These are phyloP conservation scores for Beauveria scarabaeidicola DNA, from an alignment of 2,329 filamentous ascomycete genomes.

Conservation along the genomic window DNA sequence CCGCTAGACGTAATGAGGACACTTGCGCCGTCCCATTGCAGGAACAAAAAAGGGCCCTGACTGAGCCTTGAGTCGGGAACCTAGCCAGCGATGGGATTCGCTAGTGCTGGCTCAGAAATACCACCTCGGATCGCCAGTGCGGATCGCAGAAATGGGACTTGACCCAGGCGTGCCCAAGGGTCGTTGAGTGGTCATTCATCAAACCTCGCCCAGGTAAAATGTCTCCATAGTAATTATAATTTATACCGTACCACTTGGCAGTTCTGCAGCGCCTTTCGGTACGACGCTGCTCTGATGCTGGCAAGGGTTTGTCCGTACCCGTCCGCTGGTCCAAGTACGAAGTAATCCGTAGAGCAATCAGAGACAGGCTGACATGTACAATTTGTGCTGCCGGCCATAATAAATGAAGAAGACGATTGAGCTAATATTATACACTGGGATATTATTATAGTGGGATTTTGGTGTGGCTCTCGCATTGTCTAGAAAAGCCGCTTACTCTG, in stretches of 20 bases:
- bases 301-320: no score
- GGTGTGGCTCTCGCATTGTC: neutral
- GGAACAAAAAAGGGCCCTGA: neutral
- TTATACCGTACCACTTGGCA: neutral
- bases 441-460: neutral
- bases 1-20: neutral
- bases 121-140: conserved; percentile 9
- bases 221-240: conserved; percentile 7
- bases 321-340: no score
- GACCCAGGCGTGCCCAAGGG: neutral
- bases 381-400: no score
- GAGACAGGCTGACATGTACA: neutral
- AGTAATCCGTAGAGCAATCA: no score
- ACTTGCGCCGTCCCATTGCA: neutral
- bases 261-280: neutral
- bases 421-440: neutral
- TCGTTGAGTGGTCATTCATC: conserved; percentile 2
- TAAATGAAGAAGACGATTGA: no score
- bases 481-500: neutral
- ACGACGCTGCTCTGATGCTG: neutral
- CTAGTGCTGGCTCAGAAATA: neutral
- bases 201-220: conserved; percentile 6
- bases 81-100: neutral
- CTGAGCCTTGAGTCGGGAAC: conserved; percentile 2
- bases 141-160: conserved; percentile 5